Evolutionary conservation across 2,329 filamentous ascomycete genomes (phyloP), one percentile per base, ranked within the genome.

Genomic region (Neopestalotiopsis rosae): DNA sequence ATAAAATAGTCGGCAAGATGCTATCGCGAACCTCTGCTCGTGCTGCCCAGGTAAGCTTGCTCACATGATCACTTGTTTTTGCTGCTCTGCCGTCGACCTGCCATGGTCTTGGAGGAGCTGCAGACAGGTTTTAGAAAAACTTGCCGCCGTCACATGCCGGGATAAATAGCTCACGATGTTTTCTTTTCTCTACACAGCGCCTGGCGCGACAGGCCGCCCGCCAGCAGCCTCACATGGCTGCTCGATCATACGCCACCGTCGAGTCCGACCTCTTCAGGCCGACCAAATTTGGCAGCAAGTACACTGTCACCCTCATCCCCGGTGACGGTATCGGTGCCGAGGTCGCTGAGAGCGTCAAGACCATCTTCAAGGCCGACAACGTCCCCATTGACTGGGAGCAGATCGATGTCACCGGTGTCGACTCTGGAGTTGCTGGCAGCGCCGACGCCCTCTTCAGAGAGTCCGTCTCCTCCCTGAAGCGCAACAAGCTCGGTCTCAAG

Each of bases 381-480:
- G 95, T 98, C 67, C 96, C 96, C 79, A 91, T 99, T 78, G 94
- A 98, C 85, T 98, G 96, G 95, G 96, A 99, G 85, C 95, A 98
- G 87, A 89, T 99, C 77, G 95, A 98, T 81, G 95, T 97, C 61
- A 94, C 94, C 34, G 96, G 96, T 83, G 89, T 98, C 74, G 93
- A 95, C 80, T 90, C 91, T 70, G 93, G 93, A 78, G 89, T 90
- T 82, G 79, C 83, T 68, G 94, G 94, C 84, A 92, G 94, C 83
- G 94, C 94, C 70, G 96, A 98, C 86, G 94, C 94, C 76, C 92
- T 97, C 74, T 98, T 99, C 89, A 91, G 93, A 81, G 94, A 98
- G 86, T 95, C 94, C 67, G 95, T 99, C 79, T 91, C 94, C 71
- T 98, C 96, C 68, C 90, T 99, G 79, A 94, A 94, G 88, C 92